These are phyloP conservation scores for Linum lewisii DNA, from an alignment of 345 rosid species.

Conservation along the genomic window DNA sequence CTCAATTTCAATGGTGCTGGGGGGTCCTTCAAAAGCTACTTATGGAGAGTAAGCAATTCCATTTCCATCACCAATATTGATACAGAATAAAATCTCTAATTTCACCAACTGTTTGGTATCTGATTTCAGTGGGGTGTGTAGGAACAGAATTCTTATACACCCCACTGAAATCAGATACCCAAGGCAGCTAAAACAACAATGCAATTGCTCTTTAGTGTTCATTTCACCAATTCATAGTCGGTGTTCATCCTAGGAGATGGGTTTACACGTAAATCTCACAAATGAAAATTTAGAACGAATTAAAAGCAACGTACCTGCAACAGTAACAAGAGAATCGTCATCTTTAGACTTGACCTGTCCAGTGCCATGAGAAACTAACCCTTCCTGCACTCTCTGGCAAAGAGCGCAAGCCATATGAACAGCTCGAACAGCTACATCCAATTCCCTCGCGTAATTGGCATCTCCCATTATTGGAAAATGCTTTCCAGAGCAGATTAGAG, in stretches of 20 bases:
- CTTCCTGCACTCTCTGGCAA: conserved; percentile 62
- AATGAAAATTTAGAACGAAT: neutral
- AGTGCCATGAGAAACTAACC: conserved; percentile 30
- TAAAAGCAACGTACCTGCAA: conserved; percentile 49
- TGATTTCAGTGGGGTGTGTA: too few relatives aligned
- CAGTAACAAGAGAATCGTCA: conserved; percentile 85
- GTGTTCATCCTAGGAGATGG: too few relatives aligned
- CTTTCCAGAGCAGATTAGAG: neutral
- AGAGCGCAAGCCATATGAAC: conserved; percentile 77
- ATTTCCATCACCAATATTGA: neutral
- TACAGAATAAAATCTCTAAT: too few relatives aligned
- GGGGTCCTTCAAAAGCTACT: neutral
- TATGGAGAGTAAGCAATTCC: neutral
- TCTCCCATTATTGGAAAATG: conserved; percentile 16
- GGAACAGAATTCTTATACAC: neutral
- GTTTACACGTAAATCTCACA: neutral
- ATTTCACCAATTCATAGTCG: neutral
- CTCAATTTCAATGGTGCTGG: neutral
- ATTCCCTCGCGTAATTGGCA: conserved; percentile 34
- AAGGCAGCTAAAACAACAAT: neutral
- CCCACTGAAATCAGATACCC: neutral
- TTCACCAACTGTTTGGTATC: too few relatives aligned
- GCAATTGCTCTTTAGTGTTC: neutral
- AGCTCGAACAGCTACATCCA: conserved; percentile 70
- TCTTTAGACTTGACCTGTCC: conserved; percentile 54